These are phyloP conservation scores for Fragaria ananassa DNA, from an alignment of 306 rosid genomes.

Conservation along the genomic window DNA sequence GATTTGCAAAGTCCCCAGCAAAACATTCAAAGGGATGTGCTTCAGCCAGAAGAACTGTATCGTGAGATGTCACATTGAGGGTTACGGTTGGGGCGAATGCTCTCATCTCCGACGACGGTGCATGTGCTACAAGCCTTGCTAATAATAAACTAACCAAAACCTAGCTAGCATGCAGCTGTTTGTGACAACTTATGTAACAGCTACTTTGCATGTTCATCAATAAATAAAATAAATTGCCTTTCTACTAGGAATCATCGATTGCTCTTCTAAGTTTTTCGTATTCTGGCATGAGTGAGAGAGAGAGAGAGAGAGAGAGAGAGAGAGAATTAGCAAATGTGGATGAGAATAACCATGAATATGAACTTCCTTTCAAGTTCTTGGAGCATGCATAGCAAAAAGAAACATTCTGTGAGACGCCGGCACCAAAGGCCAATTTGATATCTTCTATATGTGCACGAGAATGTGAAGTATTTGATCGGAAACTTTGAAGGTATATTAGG, in stretches of 20 bases:
- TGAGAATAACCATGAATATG: too few species aligned
- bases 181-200: neutral
- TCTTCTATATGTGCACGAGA: too few species aligned
- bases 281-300: too few species aligned
- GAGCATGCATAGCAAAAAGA: too few species aligned
- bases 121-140: neutral
- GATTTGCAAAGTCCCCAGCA: neutral
- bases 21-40: neutral
- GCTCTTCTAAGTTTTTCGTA: too few species aligned
- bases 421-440: too few species aligned
- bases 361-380: too few species aligned
- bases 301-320: too few species aligned
- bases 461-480: too few species aligned
- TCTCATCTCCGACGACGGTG: neutral
- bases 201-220: neutral
- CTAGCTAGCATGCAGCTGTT: neutral
- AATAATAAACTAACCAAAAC: neutral
- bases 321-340: too few species aligned
- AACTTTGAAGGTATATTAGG: too few species aligned
- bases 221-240: neutral
- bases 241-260: neutral
- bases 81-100: neutral
- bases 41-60: neutral
- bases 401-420: too few species aligned
- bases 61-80: conserved; percentile 2